Conservation (phyloP, 2,329 filamentous ascomycete genomes). For the Penicillium sp. region DNA sequence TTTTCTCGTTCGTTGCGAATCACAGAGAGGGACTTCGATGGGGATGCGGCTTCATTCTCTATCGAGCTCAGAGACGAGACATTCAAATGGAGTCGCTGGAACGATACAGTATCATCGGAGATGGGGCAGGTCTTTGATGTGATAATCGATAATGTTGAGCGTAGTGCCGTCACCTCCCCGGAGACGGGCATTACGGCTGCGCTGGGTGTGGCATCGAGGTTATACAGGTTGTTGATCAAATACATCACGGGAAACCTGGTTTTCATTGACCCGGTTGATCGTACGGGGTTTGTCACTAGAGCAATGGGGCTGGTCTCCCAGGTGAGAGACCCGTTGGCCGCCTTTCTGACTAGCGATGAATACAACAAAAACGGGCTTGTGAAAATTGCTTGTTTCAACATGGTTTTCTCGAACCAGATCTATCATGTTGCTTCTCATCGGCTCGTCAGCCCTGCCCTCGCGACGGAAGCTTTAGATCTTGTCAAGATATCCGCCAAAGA, state of each 20-base stretch:
- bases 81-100: constrained; percentile 54
- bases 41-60: constrained; percentile 36
- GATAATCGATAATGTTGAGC: constrained; percentile 28
- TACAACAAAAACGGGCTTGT: constrained; percentile 18
- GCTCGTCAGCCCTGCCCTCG: constrained; percentile 25
- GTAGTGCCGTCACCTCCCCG: background rate
- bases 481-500: constrained; percentile 35
- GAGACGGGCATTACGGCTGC: constrained; percentile 7
- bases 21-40: constrained; percentile 44
- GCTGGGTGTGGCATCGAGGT: constrained; percentile 8
- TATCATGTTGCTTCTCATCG: constrained; percentile 37
- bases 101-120: constrained; percentile 52
- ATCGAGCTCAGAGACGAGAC: constrained; percentile 36
- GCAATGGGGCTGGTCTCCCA: constrained; percentile 35
- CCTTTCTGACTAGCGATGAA: constrained; percentile 14
- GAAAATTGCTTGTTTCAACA: constrained; percentile 31
- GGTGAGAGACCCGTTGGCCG: constrained; percentile 37
- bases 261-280: constrained; percentile 56
- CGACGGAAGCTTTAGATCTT: constrained; percentile 26
- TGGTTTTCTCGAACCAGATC: constrained; percentile 40
- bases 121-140: constrained; percentile 38
- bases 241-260: constrained; percentile 51
- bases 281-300: constrained; percentile 45
- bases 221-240: constrained; percentile 45
- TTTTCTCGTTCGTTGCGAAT: constrained; percentile 48